A percentile compares a stretch with the other conserved stretches of the same genome.
These are phyloP conservation scores for Candida sp. DNA, from an alignment of 1,139 yeast species.

Conservation along the genomic window DNA sequence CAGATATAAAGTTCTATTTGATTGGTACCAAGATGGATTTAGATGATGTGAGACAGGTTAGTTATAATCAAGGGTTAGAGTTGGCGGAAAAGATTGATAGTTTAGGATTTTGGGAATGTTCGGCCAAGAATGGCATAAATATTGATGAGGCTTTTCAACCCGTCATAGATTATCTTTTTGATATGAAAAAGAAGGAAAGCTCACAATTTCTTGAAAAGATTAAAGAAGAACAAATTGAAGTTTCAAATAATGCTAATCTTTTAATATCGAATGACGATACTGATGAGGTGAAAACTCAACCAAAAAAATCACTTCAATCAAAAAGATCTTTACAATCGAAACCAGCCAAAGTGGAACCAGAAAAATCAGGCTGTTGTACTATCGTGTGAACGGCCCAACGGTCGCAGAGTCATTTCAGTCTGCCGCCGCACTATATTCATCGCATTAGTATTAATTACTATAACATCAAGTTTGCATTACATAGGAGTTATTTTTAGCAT, in stretches of 20 bases:
- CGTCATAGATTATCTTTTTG: slow-evolving; percentile 13
- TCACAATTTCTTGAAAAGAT: not conserved
- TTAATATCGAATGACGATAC: not conserved
- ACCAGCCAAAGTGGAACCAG: not conserved
- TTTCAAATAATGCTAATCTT: not conserved
- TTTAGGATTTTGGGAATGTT: slow-evolving; percentile 25
- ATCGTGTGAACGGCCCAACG: not conserved
- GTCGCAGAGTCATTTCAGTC: not conserved
- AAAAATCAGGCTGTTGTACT: slow-evolving; percentile 1
- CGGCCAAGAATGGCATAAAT: slow-evolving; percentile 18
- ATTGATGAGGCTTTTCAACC: slow-evolving; percentile 28
- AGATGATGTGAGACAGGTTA: slow-evolving; percentile 21
- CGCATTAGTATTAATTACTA: not conserved
- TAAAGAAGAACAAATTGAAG: not conserved
- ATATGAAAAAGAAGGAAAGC: not conserved
- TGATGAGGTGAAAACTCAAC: not conserved
- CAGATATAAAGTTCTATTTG: slow-evolving; percentile 22
- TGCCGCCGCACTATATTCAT: not conserved
- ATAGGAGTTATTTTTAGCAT: not conserved
- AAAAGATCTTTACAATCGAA: not conserved
- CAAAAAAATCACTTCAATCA: not conserved
- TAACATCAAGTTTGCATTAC: not conserved
- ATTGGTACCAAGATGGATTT: slow-evolving; percentile 33
- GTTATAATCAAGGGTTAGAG: slow-evolving; percentile 23
- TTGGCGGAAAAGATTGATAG: slow-evolving; percentile 28